A percentile compares a stretch with the other conserved stretches of the same genome.
These are phyloP conservation scores for Flaveria linearis DNA, from an alignment of 129 eudicot species.

Conservation along the genomic window DNA sequence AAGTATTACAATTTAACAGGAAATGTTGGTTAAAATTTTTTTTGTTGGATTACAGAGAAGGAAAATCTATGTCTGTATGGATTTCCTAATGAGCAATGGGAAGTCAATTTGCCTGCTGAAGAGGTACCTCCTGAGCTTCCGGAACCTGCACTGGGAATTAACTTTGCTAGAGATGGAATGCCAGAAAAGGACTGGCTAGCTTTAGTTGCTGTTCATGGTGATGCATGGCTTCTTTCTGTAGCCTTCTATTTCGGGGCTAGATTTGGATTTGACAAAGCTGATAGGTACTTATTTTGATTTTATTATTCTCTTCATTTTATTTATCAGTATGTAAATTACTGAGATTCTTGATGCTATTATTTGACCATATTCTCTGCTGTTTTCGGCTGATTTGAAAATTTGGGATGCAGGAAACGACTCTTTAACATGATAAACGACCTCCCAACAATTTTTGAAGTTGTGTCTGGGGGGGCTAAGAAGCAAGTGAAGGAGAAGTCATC, in stretches of 20 bases:
- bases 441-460: conserved; percentile 60
- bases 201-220: conserved; percentile 71
- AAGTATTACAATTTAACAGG: background rate
- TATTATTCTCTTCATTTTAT: background rate
- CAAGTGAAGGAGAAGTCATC: conserved; percentile 58
- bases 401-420: conserved; percentile 40
- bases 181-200: conserved; percentile 71
- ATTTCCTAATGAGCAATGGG: conserved; percentile 68
- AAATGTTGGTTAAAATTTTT: background rate
- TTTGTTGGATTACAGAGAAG: conserved; percentile 48
- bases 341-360: background rate
- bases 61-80: conserved; percentile 69
- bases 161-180: conserved; percentile 72
- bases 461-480: conserved; percentile 59
- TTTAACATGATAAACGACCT: conserved; percentile 63
- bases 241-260: conserved; percentile 66
- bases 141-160: conserved; percentile 69
- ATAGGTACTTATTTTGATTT: conserved; percentile 34
- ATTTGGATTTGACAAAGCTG: conserved; percentile 71
- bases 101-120: conserved; percentile 64
- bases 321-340: background rate
- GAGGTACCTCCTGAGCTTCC: conserved; percentile 76
- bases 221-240: conserved; percentile 71
- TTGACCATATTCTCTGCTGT: background rate
- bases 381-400: background rate